Evolutionary conservation across 75 land plant genomes (phyloP), one percentile per base, ranked within the genome.

Genomic region (Picea sitchensis): DNA sequence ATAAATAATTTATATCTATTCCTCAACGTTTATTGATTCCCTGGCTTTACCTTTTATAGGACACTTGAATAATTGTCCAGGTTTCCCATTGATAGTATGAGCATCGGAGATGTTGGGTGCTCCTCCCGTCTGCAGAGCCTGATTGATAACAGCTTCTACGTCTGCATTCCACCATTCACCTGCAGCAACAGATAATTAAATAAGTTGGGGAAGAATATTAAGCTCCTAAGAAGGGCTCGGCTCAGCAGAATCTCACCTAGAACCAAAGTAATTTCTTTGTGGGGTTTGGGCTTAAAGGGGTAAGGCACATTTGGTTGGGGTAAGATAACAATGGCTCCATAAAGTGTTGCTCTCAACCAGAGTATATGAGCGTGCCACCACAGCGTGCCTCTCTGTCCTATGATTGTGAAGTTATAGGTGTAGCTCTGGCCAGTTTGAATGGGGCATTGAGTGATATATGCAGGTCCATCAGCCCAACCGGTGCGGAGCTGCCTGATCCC

Each of bases 141-240:
- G 59, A 23, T 87, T 84, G 75, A 91, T 84, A 23, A 95, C 87
- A n/a, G 81, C 88, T 74, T 93, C 98, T 2, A 87, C 84, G 59
- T 93, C 89, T 12, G 85, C 82, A 69, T 91, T 95, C 96, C 96
- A 95, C 98, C 98, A 95, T 77, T 95, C 98, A 2, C 91, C 98
- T 21, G 54, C 12, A 54, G 7, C 5, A 20, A 36, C 26, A 15
- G 5, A 58, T 1, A 79, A 69, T 26, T 30, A 30, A 17, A 18
- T 15, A 31, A 72, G 32, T 58, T 26, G 20, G 3, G 36, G 18
- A 5, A 51, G 26, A 2, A 3, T 23, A 8, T 32, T 2, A 36
- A 23, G 44, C 31, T 15, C 21, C 38, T 60, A 15, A n/a, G 4
- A 75, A 15, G 14, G 0, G n/a, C 7, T 75, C 21, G 9, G 23